These are phyloP conservation scores for Ploettnerulaceae sp. DNA, from an alignment of 2,329 filamentous ascomycete genomes.

Conservation along the genomic window DNA sequence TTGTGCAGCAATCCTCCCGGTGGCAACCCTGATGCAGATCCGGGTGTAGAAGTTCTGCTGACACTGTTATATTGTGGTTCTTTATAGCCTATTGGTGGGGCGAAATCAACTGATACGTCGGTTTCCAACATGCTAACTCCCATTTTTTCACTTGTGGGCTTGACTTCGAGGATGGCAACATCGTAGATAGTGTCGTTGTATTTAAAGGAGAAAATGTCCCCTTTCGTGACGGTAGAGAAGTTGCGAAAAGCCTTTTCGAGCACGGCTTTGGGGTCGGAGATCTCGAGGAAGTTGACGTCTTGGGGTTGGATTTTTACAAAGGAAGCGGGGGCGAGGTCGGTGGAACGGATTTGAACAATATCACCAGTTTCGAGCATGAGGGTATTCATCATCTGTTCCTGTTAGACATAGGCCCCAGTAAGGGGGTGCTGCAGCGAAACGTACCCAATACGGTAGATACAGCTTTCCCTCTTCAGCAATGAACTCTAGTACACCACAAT, in stretches of 20 bases:
- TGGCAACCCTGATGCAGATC: conserved; percentile 60
- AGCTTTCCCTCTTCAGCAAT: conserved; percentile 95
- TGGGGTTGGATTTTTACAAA: conserved; percentile 97
- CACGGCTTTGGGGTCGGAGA: conserved; percentile 94
- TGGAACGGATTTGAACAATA: conserved; percentile 90
- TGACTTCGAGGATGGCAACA: conserved; percentile 89
- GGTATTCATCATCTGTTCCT: conserved; percentile 80
- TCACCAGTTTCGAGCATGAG: conserved; percentile 86
- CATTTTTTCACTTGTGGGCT: conserved; percentile 76
- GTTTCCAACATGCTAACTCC: conserved; percentile 94
- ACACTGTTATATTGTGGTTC: conserved; percentile 53
- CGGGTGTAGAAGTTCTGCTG: conserved; percentile 83
- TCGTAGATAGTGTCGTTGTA: conserved; percentile 96
- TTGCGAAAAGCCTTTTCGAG: conserved; percentile 95
- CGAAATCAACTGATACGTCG: conserved; percentile 94
- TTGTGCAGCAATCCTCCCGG: conserved; percentile 71
- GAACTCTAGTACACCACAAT: conserved; percentile 94
- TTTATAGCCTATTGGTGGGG: conserved; percentile 87
- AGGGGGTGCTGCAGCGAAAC: conserved; percentile 23
- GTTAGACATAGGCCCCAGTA: conserved; percentile 7
- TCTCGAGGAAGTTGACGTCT: conserved; percentile 88
- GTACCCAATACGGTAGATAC: conserved; percentile 91
- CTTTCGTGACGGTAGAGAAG: conserved; percentile 88
- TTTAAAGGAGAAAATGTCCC: conserved; percentile 90
- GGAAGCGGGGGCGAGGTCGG: conserved; percentile 81